phyloP scores from a whole-genome alignment of 2,329 filamentous ascomycete species.

The Colletotrichum sp. region DNA sequence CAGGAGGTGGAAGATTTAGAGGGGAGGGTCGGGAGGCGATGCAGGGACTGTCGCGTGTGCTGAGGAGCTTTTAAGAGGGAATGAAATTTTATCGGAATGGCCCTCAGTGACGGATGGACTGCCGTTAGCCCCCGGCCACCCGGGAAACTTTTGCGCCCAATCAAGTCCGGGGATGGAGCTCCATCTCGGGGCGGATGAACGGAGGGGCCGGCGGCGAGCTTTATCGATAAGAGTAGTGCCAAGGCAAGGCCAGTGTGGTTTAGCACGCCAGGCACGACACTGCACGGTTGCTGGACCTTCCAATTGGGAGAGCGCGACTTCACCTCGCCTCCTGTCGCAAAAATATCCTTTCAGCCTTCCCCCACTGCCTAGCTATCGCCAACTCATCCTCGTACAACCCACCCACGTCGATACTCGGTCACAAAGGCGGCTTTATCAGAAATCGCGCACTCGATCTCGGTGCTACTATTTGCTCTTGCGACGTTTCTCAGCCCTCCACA shows the following conservation, averaged over 20 bases:
- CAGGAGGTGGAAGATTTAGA: background rate
- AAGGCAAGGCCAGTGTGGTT: background rate
- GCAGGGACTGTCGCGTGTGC: slow-evolving; percentile 15
- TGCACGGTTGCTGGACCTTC: slow-evolving; percentile 5
- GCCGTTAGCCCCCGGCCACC: background rate
- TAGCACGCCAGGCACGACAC: background rate
- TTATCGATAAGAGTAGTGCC: slow-evolving; percentile 18
- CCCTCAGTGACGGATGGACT: slow-evolving; percentile 19
- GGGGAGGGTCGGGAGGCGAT: background rate
- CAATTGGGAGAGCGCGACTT: slow-evolving; percentile 10
- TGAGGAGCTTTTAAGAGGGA: slow-evolving; percentile 5
- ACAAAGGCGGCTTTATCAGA: background rate
- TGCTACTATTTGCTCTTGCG: background rate
- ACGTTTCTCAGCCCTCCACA: background rate
- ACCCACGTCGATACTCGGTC: background rate
- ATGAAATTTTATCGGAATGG: slow-evolving; percentile 24
- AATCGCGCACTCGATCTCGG: background rate
- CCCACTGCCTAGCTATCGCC: background rate
- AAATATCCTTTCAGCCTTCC: slow-evolving; percentile 20
- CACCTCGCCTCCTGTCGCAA: slow-evolving; percentile 17
- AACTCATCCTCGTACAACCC: background rate
- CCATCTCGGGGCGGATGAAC: slow-evolving; percentile 20
- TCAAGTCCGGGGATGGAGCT: background rate
- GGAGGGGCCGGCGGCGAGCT: slow-evolving; percentile 1
- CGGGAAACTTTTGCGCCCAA: slow-evolving; percentile 15